Evolutionary conservation across 495 filamentous ascomycete species (phyloP), one percentile per base, ranked within the genome.

Genomic region (Cudoniella acicularis): DNA sequence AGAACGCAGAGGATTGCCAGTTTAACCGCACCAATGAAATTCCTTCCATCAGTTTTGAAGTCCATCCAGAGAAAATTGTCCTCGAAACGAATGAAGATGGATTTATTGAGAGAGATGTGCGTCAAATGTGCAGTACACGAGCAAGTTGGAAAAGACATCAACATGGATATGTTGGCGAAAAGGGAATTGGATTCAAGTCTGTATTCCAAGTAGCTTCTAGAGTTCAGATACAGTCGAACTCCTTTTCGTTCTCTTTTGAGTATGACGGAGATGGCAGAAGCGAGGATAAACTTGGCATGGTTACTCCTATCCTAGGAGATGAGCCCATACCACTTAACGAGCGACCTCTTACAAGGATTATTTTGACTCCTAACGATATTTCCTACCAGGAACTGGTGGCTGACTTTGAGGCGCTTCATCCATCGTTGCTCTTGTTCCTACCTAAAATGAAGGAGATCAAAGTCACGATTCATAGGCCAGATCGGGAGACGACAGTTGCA

Each of bases 161-260:
- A 1, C 53, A 56, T 13, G 66, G 67, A 1, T 75, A 73, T 52
- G 70, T 72, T 57, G 77, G 77, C 6, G 75, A 76, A 45, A 80
- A 80, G 47, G 75, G 74, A 4, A 76, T 78, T 47, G 76, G 77
- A 0, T 80, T 79, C 66, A 79, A 79, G 54, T 76, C 74, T 0
- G 72, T 80, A 1, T 80, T 79, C 63, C 72, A 70, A 41, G 70
- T 73, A 4, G 73, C 77, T 1, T 60, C 64, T 25, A 69, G 67
- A 24, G 75, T 75, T 0, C 64, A 68, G n/a, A 71, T 79, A 17
- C 62, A 69, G 25, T 77, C 73, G 2, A 67, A 72, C 13, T 18
- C 60, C 1, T 77, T 68, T 47, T 72, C 69, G 16, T 79, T 78
- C 69, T 61, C 6, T 3, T 49, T 57, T 52, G 2, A 21, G 6